phyloP scores from a whole-genome alignment of 1,284 basidiomycete genomes.

The Tylopilus sp. region DNA sequence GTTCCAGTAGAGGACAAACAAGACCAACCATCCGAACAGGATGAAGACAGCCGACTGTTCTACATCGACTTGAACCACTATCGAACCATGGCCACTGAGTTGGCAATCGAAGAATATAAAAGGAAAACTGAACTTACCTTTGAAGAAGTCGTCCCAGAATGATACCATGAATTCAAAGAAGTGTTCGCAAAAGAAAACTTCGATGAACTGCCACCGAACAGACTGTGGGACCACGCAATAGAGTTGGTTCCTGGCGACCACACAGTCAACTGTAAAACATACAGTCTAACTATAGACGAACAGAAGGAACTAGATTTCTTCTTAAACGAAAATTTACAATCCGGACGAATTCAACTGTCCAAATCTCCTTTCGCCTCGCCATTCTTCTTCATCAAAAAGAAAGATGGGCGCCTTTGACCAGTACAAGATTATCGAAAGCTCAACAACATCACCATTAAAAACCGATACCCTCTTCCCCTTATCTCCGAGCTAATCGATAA shows the following conservation, averaged over 20 bases:
- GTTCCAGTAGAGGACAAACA: too few relatives aligned
- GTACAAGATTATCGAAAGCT: not conserved
- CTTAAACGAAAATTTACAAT: not conserved
- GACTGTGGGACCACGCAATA: too few relatives aligned
- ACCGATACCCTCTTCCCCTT: not conserved
- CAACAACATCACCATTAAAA: not conserved
- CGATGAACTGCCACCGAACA: too few relatives aligned
- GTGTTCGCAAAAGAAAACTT: too few relatives aligned
- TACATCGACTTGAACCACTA: too few relatives aligned
- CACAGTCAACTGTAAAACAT: not conserved
- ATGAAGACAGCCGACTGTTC: too few relatives aligned
- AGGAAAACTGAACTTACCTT: too few relatives aligned
- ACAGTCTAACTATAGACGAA: not conserved
- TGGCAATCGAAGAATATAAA: too few relatives aligned
- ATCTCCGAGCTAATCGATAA: not conserved
- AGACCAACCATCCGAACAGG: too few relatives aligned
- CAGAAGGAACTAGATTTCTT: not conserved
- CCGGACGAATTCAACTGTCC: accelerated
- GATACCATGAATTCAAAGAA: too few relatives aligned
- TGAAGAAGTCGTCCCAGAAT: too few relatives aligned
- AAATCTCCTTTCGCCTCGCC: not conserved
- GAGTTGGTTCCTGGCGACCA: not conserved
- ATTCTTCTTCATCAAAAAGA: not conserved
- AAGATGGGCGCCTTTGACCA: not conserved
- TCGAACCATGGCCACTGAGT: too few relatives aligned